Percentiles rank a stretch among this genome's conserved stretches.
Evolutionary conservation across 1,139 yeast species (phyloP).

Genomic region (Candida gigantensis): DNA sequence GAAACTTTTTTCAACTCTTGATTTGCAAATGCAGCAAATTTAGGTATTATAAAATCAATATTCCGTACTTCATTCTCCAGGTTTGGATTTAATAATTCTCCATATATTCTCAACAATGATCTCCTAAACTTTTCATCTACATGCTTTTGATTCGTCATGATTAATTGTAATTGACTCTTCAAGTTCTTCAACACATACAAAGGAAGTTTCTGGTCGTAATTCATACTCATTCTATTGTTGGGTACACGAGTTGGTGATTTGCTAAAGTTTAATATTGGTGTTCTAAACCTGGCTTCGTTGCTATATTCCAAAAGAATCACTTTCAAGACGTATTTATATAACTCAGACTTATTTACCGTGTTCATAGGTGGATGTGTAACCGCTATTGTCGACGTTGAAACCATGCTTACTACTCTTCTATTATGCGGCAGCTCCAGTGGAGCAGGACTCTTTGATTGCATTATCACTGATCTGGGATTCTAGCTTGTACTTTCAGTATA

Average conservation of each 20-base stretch:
- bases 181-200: slow-evolving; percentile 47
- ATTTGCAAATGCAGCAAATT: slow-evolving; percentile 64
- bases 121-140: slow-evolving; percentile 41
- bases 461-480: too few species aligned
- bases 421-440: slow-evolving; percentile 1
- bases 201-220: slow-evolving; percentile 39
- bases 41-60: slow-evolving; percentile 63
- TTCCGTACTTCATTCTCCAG: slow-evolving; percentile 40
- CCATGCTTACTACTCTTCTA: slow-evolving; percentile 7
- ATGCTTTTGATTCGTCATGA: slow-evolving; percentile 54
- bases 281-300: slow-evolving; percentile 58
- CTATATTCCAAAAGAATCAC: slow-evolving; percentile 55
- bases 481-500: too few species aligned
- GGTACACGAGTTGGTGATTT: slow-evolving; percentile 2
- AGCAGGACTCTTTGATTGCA: slow-evolving; percentile 1
- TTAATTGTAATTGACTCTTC: slow-evolving; percentile 48
- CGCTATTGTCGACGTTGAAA: slow-evolving; percentile 7
- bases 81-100: slow-evolving; percentile 56
- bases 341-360: slow-evolving; percentile 11
- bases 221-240: slow-evolving; percentile 10
- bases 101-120: slow-evolving; percentile 59
- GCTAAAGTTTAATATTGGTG: slow-evolving; percentile 27
- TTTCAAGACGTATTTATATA: slow-evolving; percentile 48
- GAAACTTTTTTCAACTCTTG: slow-evolving; percentile 57
- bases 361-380: slow-evolving; percentile 1